These are phyloP conservation scores for Eucalyptus coolabah DNA, from an alignment of 345 rosid genomes.

Conservation along the genomic window DNA sequence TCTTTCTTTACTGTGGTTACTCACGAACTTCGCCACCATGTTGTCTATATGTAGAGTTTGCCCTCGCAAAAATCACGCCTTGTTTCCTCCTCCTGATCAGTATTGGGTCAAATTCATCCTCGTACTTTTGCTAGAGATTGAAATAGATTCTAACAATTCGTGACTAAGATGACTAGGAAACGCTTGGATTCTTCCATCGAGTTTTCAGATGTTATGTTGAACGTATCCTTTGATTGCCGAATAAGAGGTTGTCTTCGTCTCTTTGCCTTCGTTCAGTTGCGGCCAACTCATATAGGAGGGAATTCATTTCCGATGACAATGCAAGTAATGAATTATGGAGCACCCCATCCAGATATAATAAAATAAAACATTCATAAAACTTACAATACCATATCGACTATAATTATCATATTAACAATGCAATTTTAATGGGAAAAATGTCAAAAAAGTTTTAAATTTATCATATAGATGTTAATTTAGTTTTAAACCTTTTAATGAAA, in stretches of 20 bases:
- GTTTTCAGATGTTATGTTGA: not conserved
- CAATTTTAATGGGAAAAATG: not conserved
- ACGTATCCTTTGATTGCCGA: not conserved
- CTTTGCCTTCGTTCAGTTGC: not conserved
- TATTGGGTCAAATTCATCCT: not conserved
- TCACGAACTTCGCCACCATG: not conserved
- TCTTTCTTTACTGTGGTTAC: not conserved
- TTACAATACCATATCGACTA: not conserved
- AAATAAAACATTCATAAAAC: not conserved
- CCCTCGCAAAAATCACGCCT: not conserved
- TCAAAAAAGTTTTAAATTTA: rapidly evolving
- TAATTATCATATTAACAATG: not conserved
- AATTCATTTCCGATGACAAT: not conserved
- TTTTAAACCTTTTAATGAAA: rapidly evolving
- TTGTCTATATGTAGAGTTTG: not conserved
- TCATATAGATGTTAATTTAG: rapidly evolving
- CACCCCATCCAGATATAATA: not conserved
- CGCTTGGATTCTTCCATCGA: not conserved
- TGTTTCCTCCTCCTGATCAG: not conserved
- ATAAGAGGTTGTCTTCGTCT: not conserved
- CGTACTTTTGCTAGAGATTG: not conserved
- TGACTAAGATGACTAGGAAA: not conserved
- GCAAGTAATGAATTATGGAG: not conserved
- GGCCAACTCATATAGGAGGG: not conserved
- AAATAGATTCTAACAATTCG: not conserved